Conservation (phyloP, 345 rosid species). For the Chamaenerion angustifolium region DNA sequence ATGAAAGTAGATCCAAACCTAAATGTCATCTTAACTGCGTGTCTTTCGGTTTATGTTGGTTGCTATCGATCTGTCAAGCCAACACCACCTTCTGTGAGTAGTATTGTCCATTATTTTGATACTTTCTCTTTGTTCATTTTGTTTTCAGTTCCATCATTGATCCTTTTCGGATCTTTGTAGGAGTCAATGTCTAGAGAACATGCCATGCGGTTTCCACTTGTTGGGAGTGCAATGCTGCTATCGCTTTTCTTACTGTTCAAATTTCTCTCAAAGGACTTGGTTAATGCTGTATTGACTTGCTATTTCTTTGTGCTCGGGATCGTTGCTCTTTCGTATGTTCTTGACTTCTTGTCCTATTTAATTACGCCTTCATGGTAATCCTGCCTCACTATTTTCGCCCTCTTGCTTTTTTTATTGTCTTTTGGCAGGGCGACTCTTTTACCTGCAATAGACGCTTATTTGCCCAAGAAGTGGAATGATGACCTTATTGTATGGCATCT, state of each 20-base stretch:
- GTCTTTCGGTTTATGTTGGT: constrained; percentile 86
- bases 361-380: constrained; percentile 3
- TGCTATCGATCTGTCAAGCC: constrained; percentile 98
- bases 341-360: constrained; percentile 14
- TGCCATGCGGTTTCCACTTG: constrained; percentile 98
- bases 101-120: constrained; percentile 1
- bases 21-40: constrained; percentile 84
- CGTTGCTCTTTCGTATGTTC: constrained; percentile 88
- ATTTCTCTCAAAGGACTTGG: constrained; percentile 89
- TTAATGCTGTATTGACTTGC: constrained; percentile 82
- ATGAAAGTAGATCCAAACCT: constrained; percentile 81
- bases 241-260: constrained; percentile 93
- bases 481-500: constrained; percentile 56
- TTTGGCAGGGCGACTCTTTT: constrained; percentile 73
- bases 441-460: constrained; percentile 58
- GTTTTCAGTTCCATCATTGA: background rate
- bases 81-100: constrained; percentile 69
- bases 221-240: constrained; percentile 94
- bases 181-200: constrained; percentile 96
- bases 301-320: constrained; percentile 93
- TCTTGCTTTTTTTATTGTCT: background rate
- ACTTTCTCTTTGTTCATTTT: background rate
- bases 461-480: constrained; percentile 82
- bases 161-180: constrained; percentile 23
- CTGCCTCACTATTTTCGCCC: background rate